Evolutionary conservation across 768 basidiomycete genomes (phyloP), one percentile per base, ranked within the genome.

Genomic region (Favolaschia claudopus): DNA sequence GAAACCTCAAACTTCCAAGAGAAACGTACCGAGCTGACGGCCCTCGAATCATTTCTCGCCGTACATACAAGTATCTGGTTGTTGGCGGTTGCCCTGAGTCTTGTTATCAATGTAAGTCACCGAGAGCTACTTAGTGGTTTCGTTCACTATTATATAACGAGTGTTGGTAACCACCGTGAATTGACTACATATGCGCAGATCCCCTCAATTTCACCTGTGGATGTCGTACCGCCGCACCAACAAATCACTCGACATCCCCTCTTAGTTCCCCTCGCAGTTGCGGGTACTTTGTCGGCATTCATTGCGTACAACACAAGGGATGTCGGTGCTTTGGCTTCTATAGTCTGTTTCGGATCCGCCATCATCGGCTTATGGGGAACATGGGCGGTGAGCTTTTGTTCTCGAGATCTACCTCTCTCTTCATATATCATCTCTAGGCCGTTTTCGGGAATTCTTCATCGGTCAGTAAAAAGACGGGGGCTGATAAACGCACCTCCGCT

Each of bases 401-500:
- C 43, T 60, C 45, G 64, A 55, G 55, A 17, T 43, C 38, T 20
- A 47, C 27, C 8, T 36, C 32, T 42, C 22, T 36, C 14, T 50
- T 47, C 29, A 43, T 48, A 54, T 24, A 44, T 33, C 19, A 25
- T 38, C 49, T 53, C 27, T 64, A 91, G 89, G 79, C 88, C 43
- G 67, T 86, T 46, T 91, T 93, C 67, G 81, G 84, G 36, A 80
- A 81, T 24, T 79, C 88, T 13, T 77, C 79, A 24, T 69, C 75
- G 34, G 71, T 83, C 43, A 92, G 91, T 29, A 85, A 83, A 69
- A 89, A 84, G 64, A 93, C 91, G 6, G 92, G 92, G 17, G 88
- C 91, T 19, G 91, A 93, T 74, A 93, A 93, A 67, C 85, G 84
- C 60, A 94, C 91, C 5, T 92, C 91, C 15, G 69, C 86, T 5